Percentiles rank a stretch among this genome's conserved stretches.
These are phyloP conservation scores for Microbotryomycetes sp. DNA, from an alignment of 1,284 basidiomycete species.

Conservation along the genomic window DNA sequence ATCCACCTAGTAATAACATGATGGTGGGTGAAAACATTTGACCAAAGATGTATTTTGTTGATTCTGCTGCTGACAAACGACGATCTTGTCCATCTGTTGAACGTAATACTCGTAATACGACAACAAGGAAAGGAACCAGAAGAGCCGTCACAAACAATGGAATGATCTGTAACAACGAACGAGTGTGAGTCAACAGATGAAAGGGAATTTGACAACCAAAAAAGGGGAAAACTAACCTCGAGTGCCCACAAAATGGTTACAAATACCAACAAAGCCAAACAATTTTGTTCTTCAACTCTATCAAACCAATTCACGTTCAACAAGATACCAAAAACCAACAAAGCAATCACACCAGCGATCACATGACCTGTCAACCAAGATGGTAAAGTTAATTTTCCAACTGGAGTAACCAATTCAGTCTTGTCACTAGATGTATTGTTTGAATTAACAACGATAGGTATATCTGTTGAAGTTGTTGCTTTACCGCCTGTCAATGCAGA, in stretches of 20 bases:
- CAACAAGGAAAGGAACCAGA: constrained; percentile 80
- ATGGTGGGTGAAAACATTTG: constrained; percentile 79
- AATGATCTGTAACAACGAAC: constrained; percentile 58
- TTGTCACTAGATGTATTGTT: constrained; percentile 41
- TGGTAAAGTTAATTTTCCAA: constrained; percentile 52
- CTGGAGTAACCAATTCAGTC: constrained; percentile 57
- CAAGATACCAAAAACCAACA: constrained; percentile 55
- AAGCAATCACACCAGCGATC: constrained; percentile 55
- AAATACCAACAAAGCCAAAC: constrained; percentile 82
- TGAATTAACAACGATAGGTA: constrained; percentile 45
- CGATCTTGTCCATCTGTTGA: constrained; percentile 53
- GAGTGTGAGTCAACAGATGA: constrained; percentile 2
- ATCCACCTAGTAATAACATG: constrained; percentile 87
- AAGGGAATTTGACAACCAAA: neutral
- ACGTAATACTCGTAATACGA: constrained; percentile 76
- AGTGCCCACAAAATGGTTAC: constrained; percentile 95
- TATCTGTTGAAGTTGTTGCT: constrained; percentile 17
- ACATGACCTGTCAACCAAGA: constrained; percentile 57
- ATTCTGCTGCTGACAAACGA: constrained; percentile 59
- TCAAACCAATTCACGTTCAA: constrained; percentile 59
- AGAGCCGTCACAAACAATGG: constrained; percentile 94
- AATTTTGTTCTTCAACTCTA: constrained; percentile 74
- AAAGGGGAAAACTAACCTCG: constrained; percentile 55
- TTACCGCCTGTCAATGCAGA: constrained; percentile 47
- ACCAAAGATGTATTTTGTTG: constrained; percentile 68